Base-by-base conservation (phyloP, 2,329 filamentous ascomycete genomes). In the Penicillium nordicum region DNA sequence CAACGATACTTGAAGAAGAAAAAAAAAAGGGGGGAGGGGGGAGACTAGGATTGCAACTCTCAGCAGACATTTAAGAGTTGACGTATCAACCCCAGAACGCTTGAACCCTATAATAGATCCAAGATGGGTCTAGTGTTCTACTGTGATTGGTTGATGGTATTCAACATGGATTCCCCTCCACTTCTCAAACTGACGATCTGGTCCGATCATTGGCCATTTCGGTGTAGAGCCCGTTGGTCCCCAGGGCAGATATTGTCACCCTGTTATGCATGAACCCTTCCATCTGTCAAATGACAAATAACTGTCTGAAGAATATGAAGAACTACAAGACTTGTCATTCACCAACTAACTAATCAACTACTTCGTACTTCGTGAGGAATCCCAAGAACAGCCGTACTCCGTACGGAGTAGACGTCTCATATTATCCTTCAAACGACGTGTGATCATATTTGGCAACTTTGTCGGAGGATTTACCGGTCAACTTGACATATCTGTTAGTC, bases 391-490 rank as follows among this genome's bases (percentile, higher is more conserved):
- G 18, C 16, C 2, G 29, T 25, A 25, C 25, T 25, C 25, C 5
- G 21, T 21, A 21, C 21, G 21, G 21, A 21, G 21, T 43, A 12
- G 41, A 43, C 25, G 9, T 49, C 46, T 40, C 46, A 23, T 30
- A 49, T 50, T 40, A 25, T 37, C 11, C 1, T 14, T 25, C 6
- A 27, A 11, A 16, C 10, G 30, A 48, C 34, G 8, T 49, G 25
- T 16, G 36, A 23, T 23, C 12, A 23, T 14, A 10, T 32, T n/a
- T 11, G 25, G 16, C 49, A 58, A 58, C 50, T 50, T 47, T 57
- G 46, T 61, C 63, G 58, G 61, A 57, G 53, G 41, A 56, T 63
- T 60, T 58, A 55, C 46, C 55, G 56, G 53, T 63, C 56, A 57
- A 40, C 44, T 63, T 32, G 57, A 53, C 53, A 49, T 50, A 38